Evolutionary conservation across 495 filamentous ascomycete species (phyloP).

Genomic region (Neurospora intermedia): DNA sequence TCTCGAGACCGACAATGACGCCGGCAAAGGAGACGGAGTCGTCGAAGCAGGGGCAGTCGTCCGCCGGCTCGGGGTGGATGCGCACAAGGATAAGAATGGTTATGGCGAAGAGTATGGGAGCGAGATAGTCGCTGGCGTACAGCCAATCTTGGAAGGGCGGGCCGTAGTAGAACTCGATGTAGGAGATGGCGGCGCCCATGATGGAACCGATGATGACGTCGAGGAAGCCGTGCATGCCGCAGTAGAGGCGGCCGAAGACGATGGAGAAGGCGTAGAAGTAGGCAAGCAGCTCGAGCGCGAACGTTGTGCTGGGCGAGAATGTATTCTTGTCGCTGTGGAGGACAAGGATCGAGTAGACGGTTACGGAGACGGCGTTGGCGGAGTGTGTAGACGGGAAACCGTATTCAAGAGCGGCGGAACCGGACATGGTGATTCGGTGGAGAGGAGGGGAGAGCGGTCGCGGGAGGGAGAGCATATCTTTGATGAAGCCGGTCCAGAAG

Average conservation of each 20-base stretch:
- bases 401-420: conserved; percentile 87
- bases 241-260: conserved; percentile 81
- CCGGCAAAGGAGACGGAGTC: conserved; percentile 91
- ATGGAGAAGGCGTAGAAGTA: conserved; percentile 88
- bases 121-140: conserved; percentile 41
- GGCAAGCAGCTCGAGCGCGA: conserved; percentile 52
- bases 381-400: conserved; percentile 96
- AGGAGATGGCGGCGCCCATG: conserved; percentile 55
- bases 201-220: conserved; percentile 72
- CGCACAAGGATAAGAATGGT: conserved; percentile 66
- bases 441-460: conserved; percentile 87
- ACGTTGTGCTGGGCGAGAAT: conserved; percentile 38
- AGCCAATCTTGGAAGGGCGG: conserved; percentile 57
- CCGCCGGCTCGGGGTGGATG: conserved; percentile 89
- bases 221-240: conserved; percentile 96
- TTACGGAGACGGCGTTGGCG: conserved; percentile 91
- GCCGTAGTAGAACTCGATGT: conserved; percentile 63
- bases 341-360: conserved; percentile 65
- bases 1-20: conserved; percentile 70
- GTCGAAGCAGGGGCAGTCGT: conserved; percentile 96
- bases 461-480: conserved; percentile 91
- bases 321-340: conserved; percentile 46
- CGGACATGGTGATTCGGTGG: conserved; percentile 93
- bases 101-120: conserved; percentile 49
- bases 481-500: conserved; percentile 87